Evolutionary conservation across 2,329 filamentous ascomycete species (phyloP), one percentile per base, ranked within the genome.

Genomic region (Pestalotiopsis sp.): DNA sequence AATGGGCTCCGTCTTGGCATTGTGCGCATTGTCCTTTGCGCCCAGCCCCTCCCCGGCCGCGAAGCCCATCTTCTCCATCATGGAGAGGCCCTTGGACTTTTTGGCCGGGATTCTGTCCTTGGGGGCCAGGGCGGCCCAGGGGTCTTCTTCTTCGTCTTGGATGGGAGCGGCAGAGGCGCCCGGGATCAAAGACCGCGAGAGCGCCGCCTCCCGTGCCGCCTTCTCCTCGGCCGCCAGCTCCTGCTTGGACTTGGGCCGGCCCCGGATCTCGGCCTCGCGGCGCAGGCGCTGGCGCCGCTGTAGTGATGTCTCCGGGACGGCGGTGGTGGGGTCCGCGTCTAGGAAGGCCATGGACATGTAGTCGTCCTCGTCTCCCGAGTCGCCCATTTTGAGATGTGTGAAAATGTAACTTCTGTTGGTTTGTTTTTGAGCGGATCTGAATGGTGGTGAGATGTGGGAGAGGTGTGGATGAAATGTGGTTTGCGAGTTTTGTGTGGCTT

Each of bases 1-100:
- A 69, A 99, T 89, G 0, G 96, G 96, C 78, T 97, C 93, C 2
- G 88, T 74, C 31, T 78, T 71, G 45, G 76, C 75, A 17, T 17
- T 20, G 13, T 74, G 75, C n/a, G 77, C 70, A 31, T 81, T 80
- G 9, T 82, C 81, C n/a, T 85, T 83, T 73, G 87, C 89, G 1
- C 96, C 96, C 3, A 98, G 84, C 0, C 90, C 87, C 45, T 89
- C 90, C 27, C 95, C 94, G 23, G 89, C 84, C 69, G 90, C 91
- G 83, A 97, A 99, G 0, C 96, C 96, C 86, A 99, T 93, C 80
- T 94, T 95, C 25, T 94, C 92, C 95, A 99, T 97, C 94, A 99
- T 98, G 72, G 93, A 90, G 71, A 97, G 89, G 1, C 95, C 96
- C 78, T 98, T 98, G 82, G 91, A 97, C 74, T 87, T 87, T 64